Conservation (phyloP, 352 stramenopile genomes). For the Elongisporangium undulatum region DNA sequence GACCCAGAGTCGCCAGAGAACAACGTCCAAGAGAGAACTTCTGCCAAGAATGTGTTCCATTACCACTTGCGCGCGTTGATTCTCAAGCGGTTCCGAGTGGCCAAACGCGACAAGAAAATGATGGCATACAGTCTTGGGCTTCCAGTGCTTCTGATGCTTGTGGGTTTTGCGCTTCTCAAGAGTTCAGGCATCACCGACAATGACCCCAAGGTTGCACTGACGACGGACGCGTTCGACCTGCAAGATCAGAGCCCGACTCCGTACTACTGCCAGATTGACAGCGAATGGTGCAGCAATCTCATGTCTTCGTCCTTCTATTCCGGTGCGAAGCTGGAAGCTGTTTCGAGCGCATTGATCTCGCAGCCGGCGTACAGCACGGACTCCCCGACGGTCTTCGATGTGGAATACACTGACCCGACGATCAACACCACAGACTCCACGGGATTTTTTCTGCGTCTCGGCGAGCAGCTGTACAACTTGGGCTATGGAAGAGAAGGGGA, state of each 20-base stretch:
- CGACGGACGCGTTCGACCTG: constrained; percentile 8
- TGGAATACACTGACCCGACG: not conserved
- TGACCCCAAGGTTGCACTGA: constrained; percentile 37
- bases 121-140: constrained; percentile 52
- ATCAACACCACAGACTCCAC: constrained; percentile 1
- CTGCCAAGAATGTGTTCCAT: constrained; percentile 17
- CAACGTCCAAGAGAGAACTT: constrained; percentile 6
- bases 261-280: constrained; percentile 31
- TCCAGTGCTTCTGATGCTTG: constrained; percentile 44
- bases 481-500: constrained; percentile 25
- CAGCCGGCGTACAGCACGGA: constrained; percentile 25
- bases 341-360: constrained; percentile 6
- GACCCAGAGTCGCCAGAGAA: not conserved
- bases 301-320: constrained; percentile 4
- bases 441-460: constrained; percentile 8
- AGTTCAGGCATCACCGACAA: constrained; percentile 23
- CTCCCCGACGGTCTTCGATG: constrained; percentile 27
- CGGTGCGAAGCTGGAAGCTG: not conserved
- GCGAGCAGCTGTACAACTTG: constrained; percentile 43
- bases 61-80: constrained; percentile 42
- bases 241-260: constrained; percentile 32
- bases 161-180: constrained; percentile 49
- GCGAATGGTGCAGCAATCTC: constrained; percentile 3
- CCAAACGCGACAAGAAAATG: constrained; percentile 57
- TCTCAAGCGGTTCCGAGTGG: constrained; percentile 55